A percentile compares a stretch with the other conserved stretches of the same genome.
Conservation (phyloP, 2,329 filamentous ascomycete genomes). For the Dactylellina drechsleri region DNA sequence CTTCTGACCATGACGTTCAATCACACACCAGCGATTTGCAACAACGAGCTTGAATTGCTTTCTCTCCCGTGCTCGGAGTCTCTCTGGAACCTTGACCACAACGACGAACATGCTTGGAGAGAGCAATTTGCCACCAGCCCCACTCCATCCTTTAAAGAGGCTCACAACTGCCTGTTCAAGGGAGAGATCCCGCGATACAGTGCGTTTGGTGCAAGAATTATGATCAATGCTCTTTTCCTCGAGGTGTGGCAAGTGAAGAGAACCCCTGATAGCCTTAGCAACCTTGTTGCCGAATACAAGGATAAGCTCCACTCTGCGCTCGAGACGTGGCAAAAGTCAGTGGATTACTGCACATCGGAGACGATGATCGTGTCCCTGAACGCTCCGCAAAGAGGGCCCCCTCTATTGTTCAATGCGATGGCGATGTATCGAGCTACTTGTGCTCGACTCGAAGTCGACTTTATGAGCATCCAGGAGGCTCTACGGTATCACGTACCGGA, state of each 20-base stretch:
- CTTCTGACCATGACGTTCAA: conserved; percentile 95
- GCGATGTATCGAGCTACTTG: conserved; percentile 95
- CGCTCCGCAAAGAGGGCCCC: conserved; percentile 94
- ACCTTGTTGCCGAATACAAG: conserved; percentile 92
- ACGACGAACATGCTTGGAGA: conserved; percentile 83
- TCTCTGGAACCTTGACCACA: conserved; percentile 85
- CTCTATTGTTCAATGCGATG: conserved; percentile 97
- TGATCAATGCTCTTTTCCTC: conserved; percentile 98
- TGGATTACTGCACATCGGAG: conserved; percentile 92
- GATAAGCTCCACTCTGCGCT: conserved; percentile 87
- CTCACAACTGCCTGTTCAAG: conserved; percentile 94
- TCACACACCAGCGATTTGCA: conserved; percentile 96
- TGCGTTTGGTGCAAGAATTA: conserved; percentile 93
- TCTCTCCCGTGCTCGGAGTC: conserved; percentile 93
- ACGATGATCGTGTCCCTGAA: conserved; percentile 86
- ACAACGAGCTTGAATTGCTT: conserved; percentile 95
- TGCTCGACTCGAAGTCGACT: conserved; percentile 88
- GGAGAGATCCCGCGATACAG: conserved; percentile 91
- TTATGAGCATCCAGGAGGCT: conserved; percentile 95
- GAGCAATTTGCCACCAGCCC: conserved; percentile 78
- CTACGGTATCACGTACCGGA: conserved; percentile 96
- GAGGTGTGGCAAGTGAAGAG: conserved; percentile 99
- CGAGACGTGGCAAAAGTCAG: conserved; percentile 98
- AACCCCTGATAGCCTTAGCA: conserved; percentile 94
- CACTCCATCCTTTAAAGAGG: conserved; percentile 87